Conservation (phyloP, 2,329 filamentous ascomycete genomes). For the Aspergillus texensis region DNA sequence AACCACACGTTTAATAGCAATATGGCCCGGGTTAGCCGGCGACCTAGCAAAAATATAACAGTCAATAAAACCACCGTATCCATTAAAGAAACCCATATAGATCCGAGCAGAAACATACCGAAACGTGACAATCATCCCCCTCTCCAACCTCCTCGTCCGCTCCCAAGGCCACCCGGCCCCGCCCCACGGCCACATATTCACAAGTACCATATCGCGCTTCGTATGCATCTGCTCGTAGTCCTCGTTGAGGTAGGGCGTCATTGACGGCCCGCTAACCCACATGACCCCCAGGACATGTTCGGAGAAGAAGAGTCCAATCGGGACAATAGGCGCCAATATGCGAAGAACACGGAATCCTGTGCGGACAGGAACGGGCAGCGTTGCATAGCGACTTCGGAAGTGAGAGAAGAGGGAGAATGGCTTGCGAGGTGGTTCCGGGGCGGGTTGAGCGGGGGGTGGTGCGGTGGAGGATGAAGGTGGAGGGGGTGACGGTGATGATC, state of each 20-base stretch:
- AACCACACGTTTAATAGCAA: slow-evolving; percentile 80
- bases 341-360: slow-evolving; percentile 30
- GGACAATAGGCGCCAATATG: slow-evolving; percentile 36
- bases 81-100: neutral
- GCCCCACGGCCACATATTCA: slow-evolving; percentile 43
- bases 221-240: slow-evolving; percentile 55
- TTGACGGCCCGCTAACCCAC: slow-evolving; percentile 58
- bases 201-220: slow-evolving; percentile 45
- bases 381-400: slow-evolving; percentile 31
- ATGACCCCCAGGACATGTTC: slow-evolving; percentile 46
- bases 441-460: neutral
- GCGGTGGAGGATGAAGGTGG: neutral
- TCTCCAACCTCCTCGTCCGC: slow-evolving; percentile 58
- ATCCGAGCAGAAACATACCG: slow-evolving; percentile 26
- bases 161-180: slow-evolving; percentile 55
- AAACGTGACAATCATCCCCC: slow-evolving; percentile 77
- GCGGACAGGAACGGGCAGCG: slow-evolving; percentile 31
- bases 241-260: slow-evolving; percentile 77
- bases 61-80: neutral
- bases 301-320: slow-evolving; percentile 43
- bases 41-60: slow-evolving; percentile 55
- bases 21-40: slow-evolving; percentile 68
- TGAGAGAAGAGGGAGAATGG: slow-evolving; percentile 25
- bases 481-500: neutral
- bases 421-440: slow-evolving; percentile 13